These are phyloP conservation scores for Balakata baccata DNA, from an alignment of 345 rosid species.

Conservation along the genomic window DNA sequence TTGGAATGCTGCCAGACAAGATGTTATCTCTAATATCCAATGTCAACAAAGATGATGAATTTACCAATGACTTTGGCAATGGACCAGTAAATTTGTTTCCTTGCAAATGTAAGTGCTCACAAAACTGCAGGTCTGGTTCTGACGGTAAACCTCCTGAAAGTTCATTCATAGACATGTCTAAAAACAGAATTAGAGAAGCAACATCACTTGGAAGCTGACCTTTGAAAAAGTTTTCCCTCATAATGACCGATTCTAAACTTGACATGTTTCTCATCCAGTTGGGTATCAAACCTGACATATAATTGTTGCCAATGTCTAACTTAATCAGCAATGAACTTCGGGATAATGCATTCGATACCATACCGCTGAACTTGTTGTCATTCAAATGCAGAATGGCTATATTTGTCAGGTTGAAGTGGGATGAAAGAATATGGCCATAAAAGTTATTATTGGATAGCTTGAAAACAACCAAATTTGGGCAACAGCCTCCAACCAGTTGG, in stretches of 20 bases:
- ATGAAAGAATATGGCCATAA: not conserved
- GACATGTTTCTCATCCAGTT: not conserved
- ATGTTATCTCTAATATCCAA: not conserved
- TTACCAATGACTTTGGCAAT: not conserved
- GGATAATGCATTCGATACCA: not conserved
- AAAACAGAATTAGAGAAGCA: no score
- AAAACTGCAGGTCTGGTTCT: no score
- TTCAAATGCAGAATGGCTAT: not conserved
- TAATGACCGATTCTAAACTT: not conserved
- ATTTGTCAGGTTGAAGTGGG: no score
- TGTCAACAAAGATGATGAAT: not conserved
- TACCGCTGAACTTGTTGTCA: not conserved
- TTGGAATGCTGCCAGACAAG: not conserved
- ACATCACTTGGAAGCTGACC: not conserved
- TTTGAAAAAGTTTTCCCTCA: not conserved
- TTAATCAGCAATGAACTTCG: not conserved
- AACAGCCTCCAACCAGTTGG: not conserved
- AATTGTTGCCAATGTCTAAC: not conserved
- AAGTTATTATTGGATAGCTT: not conserved
- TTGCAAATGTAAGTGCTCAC: not conserved
- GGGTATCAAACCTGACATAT: not conserved
- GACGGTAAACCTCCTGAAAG: conserved; percentile 2
- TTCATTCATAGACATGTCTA: not conserved
- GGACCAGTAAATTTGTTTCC: not conserved
- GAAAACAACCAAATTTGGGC: not conserved